Percentiles rank a stretch among this genome's conserved stretches.
Conservation (phyloP, 176 grass and related monocot genomes). For the Elaeis guineensis region DNA sequence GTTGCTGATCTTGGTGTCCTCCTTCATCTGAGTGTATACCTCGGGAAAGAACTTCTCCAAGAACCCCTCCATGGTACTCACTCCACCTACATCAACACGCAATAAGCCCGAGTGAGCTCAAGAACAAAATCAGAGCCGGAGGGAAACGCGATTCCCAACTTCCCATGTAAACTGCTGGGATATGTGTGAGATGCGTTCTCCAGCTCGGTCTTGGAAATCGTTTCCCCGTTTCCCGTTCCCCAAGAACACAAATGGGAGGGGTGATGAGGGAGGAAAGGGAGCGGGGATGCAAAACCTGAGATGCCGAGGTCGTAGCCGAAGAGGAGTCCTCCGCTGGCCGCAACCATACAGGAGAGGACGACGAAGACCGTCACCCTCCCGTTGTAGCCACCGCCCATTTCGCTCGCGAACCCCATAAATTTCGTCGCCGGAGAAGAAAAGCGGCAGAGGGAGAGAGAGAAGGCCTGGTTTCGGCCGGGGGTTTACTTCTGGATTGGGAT, state of each 20-base stretch:
- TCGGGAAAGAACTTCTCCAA: conserved; percentile 67
- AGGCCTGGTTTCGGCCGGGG: too few species aligned
- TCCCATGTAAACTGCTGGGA: too few species aligned
- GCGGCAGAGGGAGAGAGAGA: neutral
- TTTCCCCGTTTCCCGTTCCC: too few species aligned
- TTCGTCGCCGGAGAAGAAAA: neutral
- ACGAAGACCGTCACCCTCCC: conserved; percentile 64
- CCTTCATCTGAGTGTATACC: conserved; percentile 45
- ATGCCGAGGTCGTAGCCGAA: conserved; percentile 95
- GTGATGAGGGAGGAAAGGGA: too few species aligned
- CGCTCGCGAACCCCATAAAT: conserved; percentile 31
- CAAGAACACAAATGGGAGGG: too few species aligned
- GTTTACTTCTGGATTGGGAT: too few species aligned
- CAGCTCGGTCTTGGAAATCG: too few species aligned
- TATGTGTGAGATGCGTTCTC: too few species aligned
- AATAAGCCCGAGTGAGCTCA: too few species aligned
- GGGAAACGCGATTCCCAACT: too few species aligned
- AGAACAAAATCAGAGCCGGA: too few species aligned
- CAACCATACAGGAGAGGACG: conserved; percentile 60
- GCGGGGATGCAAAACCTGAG: conserved; percentile 34
- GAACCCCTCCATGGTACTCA: conserved; percentile 69
- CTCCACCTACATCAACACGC: conserved; percentile 23
- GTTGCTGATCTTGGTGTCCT: conserved; percentile 28
- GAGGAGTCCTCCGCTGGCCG: conserved; percentile 77
- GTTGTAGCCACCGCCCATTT: conserved; percentile 33